phyloP scores from a whole-genome alignment of 225 moss, liverwort and hornwort genomes.

The Marchantia polymorpha region DNA sequence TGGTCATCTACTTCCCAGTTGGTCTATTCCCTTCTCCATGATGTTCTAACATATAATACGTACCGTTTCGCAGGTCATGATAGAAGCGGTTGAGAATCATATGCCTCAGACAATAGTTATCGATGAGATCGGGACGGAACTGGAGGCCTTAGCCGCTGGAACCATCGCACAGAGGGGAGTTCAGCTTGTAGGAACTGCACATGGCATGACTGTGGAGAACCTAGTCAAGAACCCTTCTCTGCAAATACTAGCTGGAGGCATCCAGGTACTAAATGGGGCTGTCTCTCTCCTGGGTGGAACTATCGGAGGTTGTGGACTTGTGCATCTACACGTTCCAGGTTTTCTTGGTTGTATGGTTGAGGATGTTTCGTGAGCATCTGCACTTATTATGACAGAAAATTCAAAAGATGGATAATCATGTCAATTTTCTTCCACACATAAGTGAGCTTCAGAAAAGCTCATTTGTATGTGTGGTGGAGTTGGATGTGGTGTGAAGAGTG shows the following conservation, averaged over 20 bases:
- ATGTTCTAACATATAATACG: no score
- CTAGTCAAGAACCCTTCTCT: constrained; percentile 96
- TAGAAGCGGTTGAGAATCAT: constrained; percentile 98
- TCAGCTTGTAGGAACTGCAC: constrained; percentile 94
- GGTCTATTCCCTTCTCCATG: no score
- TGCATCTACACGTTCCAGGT: background rate
- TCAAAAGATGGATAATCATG: background rate
- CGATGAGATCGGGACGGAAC: constrained; percentile 95
- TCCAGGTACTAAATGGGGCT: constrained; percentile 60
- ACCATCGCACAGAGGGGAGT: constrained; percentile 97
- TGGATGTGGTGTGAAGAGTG: constrained; percentile 92
- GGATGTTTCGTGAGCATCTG: background rate
- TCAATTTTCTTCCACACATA: background rate
- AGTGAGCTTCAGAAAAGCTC: constrained; percentile 28
- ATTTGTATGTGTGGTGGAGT: constrained; percentile 59
- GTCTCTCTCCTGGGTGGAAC: constrained; percentile 8
- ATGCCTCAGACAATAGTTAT: constrained; percentile 98
- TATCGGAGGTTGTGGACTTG: no score
- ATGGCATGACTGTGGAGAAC: constrained; percentile 93
- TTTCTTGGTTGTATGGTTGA: background rate
- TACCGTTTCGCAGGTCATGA: constrained; percentile 62
- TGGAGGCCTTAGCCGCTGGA: constrained; percentile 87
- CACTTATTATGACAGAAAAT: no score
- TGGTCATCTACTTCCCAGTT: no score
- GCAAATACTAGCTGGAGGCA: constrained; percentile 83